Base-by-base conservation (phyloP, 2,329 filamentous ascomycete genomes). In the Aureobasidium lini region DNA sequence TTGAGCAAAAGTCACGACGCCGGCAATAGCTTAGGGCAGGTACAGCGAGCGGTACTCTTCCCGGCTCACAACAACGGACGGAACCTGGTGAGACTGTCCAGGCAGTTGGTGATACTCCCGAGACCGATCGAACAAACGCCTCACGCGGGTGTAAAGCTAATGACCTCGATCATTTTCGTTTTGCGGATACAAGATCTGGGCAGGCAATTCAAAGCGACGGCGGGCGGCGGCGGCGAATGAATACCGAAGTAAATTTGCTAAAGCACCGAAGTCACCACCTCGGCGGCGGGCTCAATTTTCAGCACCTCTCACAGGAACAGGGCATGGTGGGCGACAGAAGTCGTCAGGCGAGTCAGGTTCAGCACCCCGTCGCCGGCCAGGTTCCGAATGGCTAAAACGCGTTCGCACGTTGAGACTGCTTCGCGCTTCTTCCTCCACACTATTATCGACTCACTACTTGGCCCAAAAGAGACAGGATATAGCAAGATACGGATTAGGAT, bases 281-380 rank as follows among this genome's bases (percentile, higher is more conserved):
- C 18, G n/a, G 16, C 34, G 34, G 34, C 6, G 18, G 23, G 23
- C 34, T 34, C 23, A 28, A n/a, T 40, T 18, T 34, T 28, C 49
- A 54, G n/a, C 36, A 29, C 29, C 13, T 39, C 43, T 23, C 15
- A 15, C 28, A 28, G 16, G 18, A 29, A 36, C n/a, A 56, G 40
- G 29, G 32, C 34, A 52, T 13, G 4, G 34, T 40, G 34, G 18
- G n/a, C 29, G 29, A n/a, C 18, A 46, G 31, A 28, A 44, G 52
- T 56, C 52, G 52, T 56, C 40, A 13, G 16, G 39, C 52, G 52
- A 44, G 52, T 56, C 52, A 56, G 39, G 29, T 40, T 31, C 36
- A 39, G 5, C n/a, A 54, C n/a, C 31, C 47, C 47, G 47, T 16
- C 36, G 23, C 23, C 23, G 48, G 48, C 23, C 48, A 52, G 23